Conservation (phyloP, 495 filamentous ascomycete genomes). For the Penicillium lagena region DNA sequence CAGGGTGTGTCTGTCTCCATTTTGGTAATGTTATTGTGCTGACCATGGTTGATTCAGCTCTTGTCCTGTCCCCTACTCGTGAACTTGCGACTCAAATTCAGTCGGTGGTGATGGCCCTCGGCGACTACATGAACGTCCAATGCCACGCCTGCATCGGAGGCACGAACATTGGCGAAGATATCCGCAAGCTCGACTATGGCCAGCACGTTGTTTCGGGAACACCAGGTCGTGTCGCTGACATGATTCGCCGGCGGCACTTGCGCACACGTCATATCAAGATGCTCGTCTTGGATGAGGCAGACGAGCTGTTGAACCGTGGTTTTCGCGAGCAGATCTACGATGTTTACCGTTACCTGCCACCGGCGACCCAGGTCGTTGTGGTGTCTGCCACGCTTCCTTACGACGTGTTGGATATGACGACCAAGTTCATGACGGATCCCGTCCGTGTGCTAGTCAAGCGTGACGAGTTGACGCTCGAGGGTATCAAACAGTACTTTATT, state of each 20-base stretch:
- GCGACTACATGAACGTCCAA: constrained; percentile 99
- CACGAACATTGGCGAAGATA: constrained; percentile 95
- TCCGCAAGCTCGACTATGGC: constrained; percentile 92
- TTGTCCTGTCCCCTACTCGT: constrained; percentile 95
- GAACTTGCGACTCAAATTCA: constrained; percentile 98
- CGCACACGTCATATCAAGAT: constrained; percentile 97
- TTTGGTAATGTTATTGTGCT: constrained; percentile 2
- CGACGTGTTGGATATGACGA: constrained; percentile 98
- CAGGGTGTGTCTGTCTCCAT: constrained; percentile 47
- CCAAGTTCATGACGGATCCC: constrained; percentile 99
- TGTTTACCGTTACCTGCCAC: constrained; percentile 93
- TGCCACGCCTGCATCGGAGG: constrained; percentile 99
- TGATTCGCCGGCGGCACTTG: constrained; percentile 95
- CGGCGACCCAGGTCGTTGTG: constrained; percentile 94
- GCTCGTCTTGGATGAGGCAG: constrained; percentile 96
- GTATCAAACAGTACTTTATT: constrained; percentile 99
- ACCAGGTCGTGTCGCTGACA: constrained; percentile 92
- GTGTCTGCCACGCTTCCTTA: constrained; percentile 96
- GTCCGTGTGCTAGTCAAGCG: constrained; percentile 99
- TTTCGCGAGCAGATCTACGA: constrained; percentile 99
- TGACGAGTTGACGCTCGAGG: constrained; percentile 97
- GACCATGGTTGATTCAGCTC: constrained; percentile 42
- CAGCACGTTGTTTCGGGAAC: constrained; percentile 97
- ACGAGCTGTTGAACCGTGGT: constrained; percentile 85
- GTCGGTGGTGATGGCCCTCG: constrained; percentile 92